Evolutionary conservation across 1,139 yeast species (phyloP), one percentile per base, ranked within the genome.

Genomic region (Candida buenavistaensis): DNA sequence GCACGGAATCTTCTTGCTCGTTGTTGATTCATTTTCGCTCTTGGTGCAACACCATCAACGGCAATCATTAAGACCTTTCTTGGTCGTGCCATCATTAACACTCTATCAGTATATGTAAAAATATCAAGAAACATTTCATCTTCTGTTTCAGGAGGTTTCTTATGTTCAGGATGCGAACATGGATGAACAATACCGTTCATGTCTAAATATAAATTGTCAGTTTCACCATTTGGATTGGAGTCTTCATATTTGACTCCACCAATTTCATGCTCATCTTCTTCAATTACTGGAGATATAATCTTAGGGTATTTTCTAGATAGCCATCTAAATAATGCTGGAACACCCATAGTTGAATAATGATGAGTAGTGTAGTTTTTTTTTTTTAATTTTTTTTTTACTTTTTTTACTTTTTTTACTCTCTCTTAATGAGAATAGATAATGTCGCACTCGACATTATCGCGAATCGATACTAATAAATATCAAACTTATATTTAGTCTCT

Each of bases 181-280:
- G 97, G 97, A 66, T 90, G 97, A 4, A 90, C 97, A 56, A 90
- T 90, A 66, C 96, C 97, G 54, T 90, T 90, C 97, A 90, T 90
- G 64, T 90, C 97, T 43, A 90, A 69, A 54, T 90, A 90, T 32
- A 90, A 62, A 55, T 90, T 90, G 55, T 90, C 97, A 35, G 89
- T 66, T 62, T 92, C 98, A 15, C 97, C 98, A 62, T 94, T 94
- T 10, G 96, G 96, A 55, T 94, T 94, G 8, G 95, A 83, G 39
- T 79, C 78, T 25, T 78, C 59, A 56, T 84, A 89, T 45, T 74
- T 76, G 1, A 90, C 94, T 1, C 64, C 68, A 23, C 58, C 55
- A 13, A 54, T 62, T 37, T 76, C 75, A 27, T 68, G 66, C 25
- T 67, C 68, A 13, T 79, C 83, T 32, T 83, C 95, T 54, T 89